phyloP scores from a whole-genome alignment of 371 early-diverging fungal species.

The Haplosporangium sp. region DNA sequence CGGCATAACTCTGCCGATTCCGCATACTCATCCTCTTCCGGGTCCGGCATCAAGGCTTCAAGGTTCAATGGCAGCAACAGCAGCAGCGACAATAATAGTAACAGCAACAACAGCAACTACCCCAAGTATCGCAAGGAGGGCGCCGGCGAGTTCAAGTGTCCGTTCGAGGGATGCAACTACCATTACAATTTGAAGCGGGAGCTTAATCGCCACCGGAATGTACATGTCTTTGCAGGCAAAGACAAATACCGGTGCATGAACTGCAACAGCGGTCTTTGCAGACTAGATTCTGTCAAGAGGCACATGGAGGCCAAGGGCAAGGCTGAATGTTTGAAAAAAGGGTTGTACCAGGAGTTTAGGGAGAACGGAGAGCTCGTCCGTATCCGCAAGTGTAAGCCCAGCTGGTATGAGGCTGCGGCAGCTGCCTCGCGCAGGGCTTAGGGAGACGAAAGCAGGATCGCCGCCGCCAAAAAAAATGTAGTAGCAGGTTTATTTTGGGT shows the following conservation, averaged over 20 bases:
- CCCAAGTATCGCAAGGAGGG: slow-evolving; percentile 37
- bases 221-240: slow-evolving; percentile 36
- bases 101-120: not conserved
- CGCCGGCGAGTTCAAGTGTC: slow-evolving; percentile 30
- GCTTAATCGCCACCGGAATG: slow-evolving; percentile 42
- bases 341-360: slow-evolving; percentile 36
- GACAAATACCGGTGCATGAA: slow-evolving; percentile 48
- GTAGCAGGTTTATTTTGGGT: too few relatives aligned
- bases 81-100: not conserved
- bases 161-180: slow-evolving; percentile 28
- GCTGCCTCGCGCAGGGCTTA: not conserved
- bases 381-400: slow-evolving; percentile 31
- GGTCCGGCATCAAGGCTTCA: not conserved
- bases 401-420: slow-evolving; percentile 41
- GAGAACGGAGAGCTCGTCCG: slow-evolving; percentile 26
- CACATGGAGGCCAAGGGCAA: slow-evolving; percentile 56
- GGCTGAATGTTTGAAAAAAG: slow-evolving; percentile 33
- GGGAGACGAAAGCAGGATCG: not conserved
- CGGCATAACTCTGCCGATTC: slow-evolving; percentile 20
- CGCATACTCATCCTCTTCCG: slow-evolving; percentile 10
- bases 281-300: slow-evolving; percentile 49
- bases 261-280: slow-evolving; percentile 41
- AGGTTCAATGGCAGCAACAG: not conserved
- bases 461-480: too few relatives aligned
- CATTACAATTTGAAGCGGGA: slow-evolving; percentile 46